Evolutionary conservation across 805 yeast species (phyloP), one percentile per base, ranked within the genome.

Genomic region (Helenozyma rhizophorensis): DNA sequence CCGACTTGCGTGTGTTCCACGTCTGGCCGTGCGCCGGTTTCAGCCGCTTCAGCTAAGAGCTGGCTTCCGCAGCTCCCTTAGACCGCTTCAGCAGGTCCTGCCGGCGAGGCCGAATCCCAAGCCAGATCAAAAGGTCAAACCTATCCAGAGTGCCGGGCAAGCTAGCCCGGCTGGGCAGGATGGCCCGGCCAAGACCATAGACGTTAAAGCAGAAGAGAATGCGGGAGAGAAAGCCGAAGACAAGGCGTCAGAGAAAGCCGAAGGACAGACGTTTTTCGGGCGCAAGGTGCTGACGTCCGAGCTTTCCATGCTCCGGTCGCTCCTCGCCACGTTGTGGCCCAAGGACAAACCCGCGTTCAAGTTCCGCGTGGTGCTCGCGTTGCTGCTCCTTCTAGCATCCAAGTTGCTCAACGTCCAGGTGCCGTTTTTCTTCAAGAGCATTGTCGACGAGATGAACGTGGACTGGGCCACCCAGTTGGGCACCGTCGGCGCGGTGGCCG

Each of bases 391-490:
- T 38, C 73, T 93, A 4, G 78, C 79, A 0, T 83, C 97, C 13
- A 93, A 93, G 55, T 53, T 93, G 6, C 65, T 93, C 23, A 93
- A 89, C 55, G 96, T 93, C 4, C 96, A 93, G 56, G 98, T 93
- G 5, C 98, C 98, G 0, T 88, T 93, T 54, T 89, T 78, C 59
- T 93, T 93, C 72, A 93, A 67, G 38, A 70, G 76, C 19, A 90
- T 87, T 32, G 79, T 93, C 28, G 97, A 93, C 61, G 76, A 79
- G 9, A 89, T 90, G 97, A 93, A 90, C 53, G 72, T 89, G 16
- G 95, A 88, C 48, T 86, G 96, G 94, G 42, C 62, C 4, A 60
- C 68, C 12, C 70, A 77, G 21, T 56, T 69, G n/a, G 83, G 86
- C 1, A 76, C 80, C 3, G 65, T 80, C 0, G 69, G 78, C 3